phyloP scores from a whole-genome alignment of 169 alveolate species.

The Plasmodium knowlesi region DNA sequence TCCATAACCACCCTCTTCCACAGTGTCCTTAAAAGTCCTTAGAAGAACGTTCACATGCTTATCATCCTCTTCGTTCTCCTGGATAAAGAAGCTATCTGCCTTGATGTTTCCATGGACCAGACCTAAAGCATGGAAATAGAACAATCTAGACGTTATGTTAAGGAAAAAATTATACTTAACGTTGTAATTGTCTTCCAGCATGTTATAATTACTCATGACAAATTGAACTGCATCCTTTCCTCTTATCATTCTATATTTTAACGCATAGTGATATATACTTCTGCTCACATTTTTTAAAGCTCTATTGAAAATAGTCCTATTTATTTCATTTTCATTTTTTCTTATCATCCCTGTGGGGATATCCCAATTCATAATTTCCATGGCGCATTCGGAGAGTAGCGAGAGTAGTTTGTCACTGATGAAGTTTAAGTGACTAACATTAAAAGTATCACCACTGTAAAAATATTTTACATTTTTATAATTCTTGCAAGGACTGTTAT shows the following conservation, averaged over 20 bases:
- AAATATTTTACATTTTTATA: constrained; percentile 44
- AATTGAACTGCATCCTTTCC: constrained; percentile 18
- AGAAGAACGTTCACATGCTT: background rate
- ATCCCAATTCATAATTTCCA: constrained; percentile 35
- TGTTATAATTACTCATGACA: background rate
- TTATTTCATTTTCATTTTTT: constrained; percentile 23
- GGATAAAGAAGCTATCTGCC: constrained; percentile 32
- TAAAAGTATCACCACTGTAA: constrained; percentile 43
- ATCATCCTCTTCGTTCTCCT: background rate
- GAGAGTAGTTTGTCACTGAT: constrained; percentile 24
- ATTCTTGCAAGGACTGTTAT: constrained; percentile 45
- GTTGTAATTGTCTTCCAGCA: background rate
- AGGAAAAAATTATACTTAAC: constrained; percentile 46
- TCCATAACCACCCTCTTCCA: constrained; percentile 48
- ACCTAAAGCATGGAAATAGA: constrained; percentile 40
- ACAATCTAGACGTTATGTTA: constrained; percentile 22
- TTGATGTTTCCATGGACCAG: constrained; percentile 38
- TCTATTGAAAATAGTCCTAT: constrained; percentile 13
- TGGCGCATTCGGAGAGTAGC: constrained; percentile 45
- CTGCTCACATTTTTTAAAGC: background rate
- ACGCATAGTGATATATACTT: constrained; percentile 26
- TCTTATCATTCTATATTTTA: constrained; percentile 16
- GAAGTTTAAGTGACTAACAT: constrained; percentile 11
- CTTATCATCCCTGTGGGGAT: constrained; percentile 52
- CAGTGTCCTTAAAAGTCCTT: constrained; percentile 8